Evolutionary conservation across 345 rosid species (phyloP), one percentile per base, ranked within the genome.

Genomic region (Linum tenue): DNA sequence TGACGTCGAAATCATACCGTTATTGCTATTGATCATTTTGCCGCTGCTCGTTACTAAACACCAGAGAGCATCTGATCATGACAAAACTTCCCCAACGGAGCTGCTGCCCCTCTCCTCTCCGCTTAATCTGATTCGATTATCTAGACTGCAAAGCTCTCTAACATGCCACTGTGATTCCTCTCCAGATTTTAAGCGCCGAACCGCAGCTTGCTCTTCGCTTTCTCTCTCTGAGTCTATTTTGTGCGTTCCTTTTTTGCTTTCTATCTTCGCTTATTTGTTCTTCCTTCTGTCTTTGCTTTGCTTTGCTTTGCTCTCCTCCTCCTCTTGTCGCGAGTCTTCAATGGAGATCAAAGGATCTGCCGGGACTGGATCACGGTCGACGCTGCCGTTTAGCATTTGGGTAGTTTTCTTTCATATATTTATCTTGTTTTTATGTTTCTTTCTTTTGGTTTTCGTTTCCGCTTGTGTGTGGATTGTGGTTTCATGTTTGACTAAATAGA

Each of bases 1-100:
- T 56, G 92, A 81, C 7, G 84, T 68, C 3, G 99, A 87, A 74
- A 87, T 87, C 91, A 87, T 89, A 69, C 99, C 99, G 87, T 91
- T 95, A 59, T 82, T 56, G 41, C 80, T 56, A 75, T 83, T 95
- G 82, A 91, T 86, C 96, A 89, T 89, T 64, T 64, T 72, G 77
- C 60, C 64, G 63, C 68, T 39, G 14, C 64, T 39, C 31, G 5
- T 31, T 56, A 42, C 11, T 22, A 56, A 75, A 70, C 50, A 67
- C 69, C 62, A 69, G 55, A 74, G 77, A 80, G 79, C 87, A 81
- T 77, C 73, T 77, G 96, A 86, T 84, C 96, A 81, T 86, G 77
- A 69, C 79, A 75, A 57, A 48, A 9, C 9, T 9, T 3, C 53
- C 53, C 53, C 14, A 15, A 12, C 11, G 53, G 14, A 48, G 53